Evolutionary conservation across 768 basidiomycete species (phyloP).

Genomic region (Calocybe cyanea): DNA sequence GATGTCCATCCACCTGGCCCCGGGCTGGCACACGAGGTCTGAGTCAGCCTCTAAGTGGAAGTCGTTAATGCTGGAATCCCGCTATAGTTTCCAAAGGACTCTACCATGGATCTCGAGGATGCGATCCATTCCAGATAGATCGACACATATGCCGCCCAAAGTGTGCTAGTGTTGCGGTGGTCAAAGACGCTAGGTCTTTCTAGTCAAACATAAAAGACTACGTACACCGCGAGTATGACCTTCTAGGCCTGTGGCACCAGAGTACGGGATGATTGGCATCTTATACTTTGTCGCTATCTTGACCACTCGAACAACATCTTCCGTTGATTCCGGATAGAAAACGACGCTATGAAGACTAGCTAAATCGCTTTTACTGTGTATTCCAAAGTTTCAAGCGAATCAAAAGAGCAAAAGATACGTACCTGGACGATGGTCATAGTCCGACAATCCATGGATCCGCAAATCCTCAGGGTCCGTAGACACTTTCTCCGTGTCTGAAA

Average conservation of each 20-base stretch:
- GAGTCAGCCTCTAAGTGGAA: slow-evolving; percentile 53
- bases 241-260: slow-evolving; percentile 80
- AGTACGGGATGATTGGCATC: slow-evolving; percentile 77
- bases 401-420: slow-evolving; percentile 12
- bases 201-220: neutral
- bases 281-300: slow-evolving; percentile 68
- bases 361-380: too few species aligned
- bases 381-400: too few species aligned
- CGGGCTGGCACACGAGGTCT: slow-evolving; percentile 74
- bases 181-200: neutral
- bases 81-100: slow-evolving; percentile 10
- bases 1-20: slow-evolving; percentile 66
- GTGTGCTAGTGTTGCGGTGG: too few species aligned
- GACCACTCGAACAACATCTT: slow-evolving; percentile 79
- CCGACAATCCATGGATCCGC: slow-evolving; percentile 50
- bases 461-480: slow-evolving; percentile 53
- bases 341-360: slow-evolving; percentile 48
- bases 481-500: slow-evolving; percentile 33
- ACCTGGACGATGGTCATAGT: slow-evolving; percentile 51
- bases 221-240: slow-evolving; percentile 66
- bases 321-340: slow-evolving; percentile 64
- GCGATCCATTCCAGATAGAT: slow-evolving; percentile 74
- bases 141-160: slow-evolving; percentile 72
- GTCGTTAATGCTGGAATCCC: neutral
- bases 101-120: slow-evolving; percentile 72